Evolutionary conservation across 768 basidiomycete genomes (phyloP).

Genomic region (Naganishia friedmannii): DNA sequence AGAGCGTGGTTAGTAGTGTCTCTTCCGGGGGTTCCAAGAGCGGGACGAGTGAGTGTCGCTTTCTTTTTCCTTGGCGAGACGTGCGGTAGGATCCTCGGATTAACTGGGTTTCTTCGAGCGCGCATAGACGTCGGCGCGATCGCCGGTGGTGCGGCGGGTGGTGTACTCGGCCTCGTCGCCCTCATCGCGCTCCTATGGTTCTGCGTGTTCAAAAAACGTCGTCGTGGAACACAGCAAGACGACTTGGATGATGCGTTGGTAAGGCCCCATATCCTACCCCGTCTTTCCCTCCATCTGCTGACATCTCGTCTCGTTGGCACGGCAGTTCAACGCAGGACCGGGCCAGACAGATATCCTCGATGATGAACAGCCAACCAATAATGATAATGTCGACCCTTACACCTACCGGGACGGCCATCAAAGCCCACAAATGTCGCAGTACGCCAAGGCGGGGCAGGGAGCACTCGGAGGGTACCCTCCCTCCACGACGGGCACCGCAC

Average conservation of each 20-base stretch:
- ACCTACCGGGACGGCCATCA: conserved; percentile 30
- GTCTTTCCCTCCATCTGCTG: too few species aligned
- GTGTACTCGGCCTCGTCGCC: conserved; percentile 36
- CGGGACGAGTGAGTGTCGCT: conserved; percentile 7
- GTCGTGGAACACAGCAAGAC: conserved; percentile 37
- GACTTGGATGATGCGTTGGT: conserved; percentile 51
- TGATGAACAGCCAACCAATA: conserved; percentile 26
- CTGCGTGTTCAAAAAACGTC: conserved; percentile 34
- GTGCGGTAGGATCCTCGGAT: not conserved
- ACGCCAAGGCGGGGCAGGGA: conserved; percentile 36
- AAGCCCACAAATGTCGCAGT: conserved; percentile 48
- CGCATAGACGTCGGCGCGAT: conserved; percentile 37
- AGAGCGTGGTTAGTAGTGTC: conserved; percentile 9
- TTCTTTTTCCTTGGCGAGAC: not conserved
- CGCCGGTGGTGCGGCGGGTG: conserved; percentile 31
- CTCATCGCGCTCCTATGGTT: conserved; percentile 41
- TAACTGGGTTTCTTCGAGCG: not conserved
- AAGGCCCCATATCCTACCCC: too few species aligned
- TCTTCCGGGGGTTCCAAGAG: not conserved
- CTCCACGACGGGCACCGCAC: conserved; percentile 3
- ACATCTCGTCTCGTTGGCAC: too few species aligned
- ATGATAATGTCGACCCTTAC: conserved; percentile 43
- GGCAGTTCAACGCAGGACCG: conserved; percentile 46
- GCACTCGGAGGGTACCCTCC: conserved; percentile 33
- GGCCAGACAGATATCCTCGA: conserved; percentile 41